These are phyloP conservation scores for Boletus insuetus DNA, from an alignment of 768 basidiomycete species.

Conservation along the genomic window DNA sequence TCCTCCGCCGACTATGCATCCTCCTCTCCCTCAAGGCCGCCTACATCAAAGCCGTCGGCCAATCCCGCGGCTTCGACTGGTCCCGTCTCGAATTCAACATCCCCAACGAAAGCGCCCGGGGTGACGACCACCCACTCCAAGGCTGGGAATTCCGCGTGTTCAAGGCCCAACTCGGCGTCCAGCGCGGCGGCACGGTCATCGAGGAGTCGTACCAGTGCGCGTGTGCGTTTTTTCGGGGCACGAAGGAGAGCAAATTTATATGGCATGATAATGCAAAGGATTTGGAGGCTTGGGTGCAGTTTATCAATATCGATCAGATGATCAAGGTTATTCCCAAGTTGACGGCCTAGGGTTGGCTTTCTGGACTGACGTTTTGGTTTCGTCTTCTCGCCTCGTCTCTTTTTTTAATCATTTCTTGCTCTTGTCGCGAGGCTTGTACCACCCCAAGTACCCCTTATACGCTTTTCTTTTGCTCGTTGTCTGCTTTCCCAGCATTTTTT, in stretches of 20 bases:
- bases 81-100: slow-evolving; percentile 82
- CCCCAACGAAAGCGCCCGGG: slow-evolving; percentile 54
- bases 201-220: slow-evolving; percentile 76
- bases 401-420: too few species aligned
- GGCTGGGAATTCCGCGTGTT: slow-evolving; percentile 90
- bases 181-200: slow-evolving; percentile 47
- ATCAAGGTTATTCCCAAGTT: slow-evolving; percentile 76
- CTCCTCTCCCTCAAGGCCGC: slow-evolving; percentile 77
- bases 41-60: slow-evolving; percentile 82
- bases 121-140: slow-evolving; percentile 64
- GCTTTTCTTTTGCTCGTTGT: not conserved
- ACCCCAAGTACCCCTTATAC: not conserved
- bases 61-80: slow-evolving; percentile 77
- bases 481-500: not conserved
- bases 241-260: slow-evolving; percentile 61
- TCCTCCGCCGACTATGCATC: slow-evolving; percentile 73
- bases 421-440: slow-evolving; percentile 3
- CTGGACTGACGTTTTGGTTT: too few species aligned
- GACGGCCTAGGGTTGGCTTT: slow-evolving; percentile 42
- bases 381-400: too few species aligned
- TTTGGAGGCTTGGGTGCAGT: slow-evolving; percentile 79
- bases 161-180: slow-evolving; percentile 68
- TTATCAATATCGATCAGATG: slow-evolving; percentile 80
- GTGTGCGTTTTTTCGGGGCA: slow-evolving; percentile 72
- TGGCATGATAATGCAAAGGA: slow-evolving; percentile 68